These are phyloP conservation scores for Colletotrichum trifolii DNA, from an alignment of 2,329 filamentous ascomycete genomes.

Conservation along the genomic window DNA sequence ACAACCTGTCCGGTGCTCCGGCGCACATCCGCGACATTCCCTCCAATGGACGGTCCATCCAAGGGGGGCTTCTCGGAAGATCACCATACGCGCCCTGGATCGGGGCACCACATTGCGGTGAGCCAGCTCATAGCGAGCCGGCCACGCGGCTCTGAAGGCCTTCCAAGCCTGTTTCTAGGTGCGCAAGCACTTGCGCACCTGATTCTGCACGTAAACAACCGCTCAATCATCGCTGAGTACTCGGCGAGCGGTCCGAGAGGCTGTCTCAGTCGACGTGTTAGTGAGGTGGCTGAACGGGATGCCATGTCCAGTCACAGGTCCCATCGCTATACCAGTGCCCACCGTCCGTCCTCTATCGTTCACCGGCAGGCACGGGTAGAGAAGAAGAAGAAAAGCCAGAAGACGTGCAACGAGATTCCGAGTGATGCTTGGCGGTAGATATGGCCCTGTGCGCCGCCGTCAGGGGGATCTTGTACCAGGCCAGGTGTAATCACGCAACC, in stretches of 20 bases:
- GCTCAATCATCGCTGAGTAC: neutral
- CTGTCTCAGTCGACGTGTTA: constrained; percentile 13
- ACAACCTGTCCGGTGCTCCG: constrained; percentile 10
- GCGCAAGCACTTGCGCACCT: too few species aligned
- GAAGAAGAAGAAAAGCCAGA: too few species aligned
- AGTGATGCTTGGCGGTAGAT: too few species aligned
- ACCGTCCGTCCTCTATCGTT: too few species aligned
- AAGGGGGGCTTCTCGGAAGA: constrained; percentile 30
- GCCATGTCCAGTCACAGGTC: too few species aligned
- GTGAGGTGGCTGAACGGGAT: too few species aligned
- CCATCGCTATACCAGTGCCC: too few species aligned
- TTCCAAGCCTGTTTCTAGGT: neutral
- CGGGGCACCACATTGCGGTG: constrained; percentile 6
- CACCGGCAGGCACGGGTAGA: too few species aligned
- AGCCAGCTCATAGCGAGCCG: constrained; percentile 29
- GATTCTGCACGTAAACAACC: too few species aligned
- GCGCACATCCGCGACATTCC: constrained; percentile 5
- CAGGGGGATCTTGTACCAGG: too few species aligned
- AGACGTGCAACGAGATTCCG: too few species aligned
- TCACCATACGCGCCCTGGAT: constrained; percentile 32
- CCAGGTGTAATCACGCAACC: constrained; percentile 26
- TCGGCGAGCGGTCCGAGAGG: constrained; percentile 19
- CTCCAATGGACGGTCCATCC: constrained; percentile 14
- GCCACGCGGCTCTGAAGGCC: constrained; percentile 12
- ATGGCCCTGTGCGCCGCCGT: too few species aligned